These are phyloP conservation scores for Myxozyma monticola DNA, from an alignment of 805 yeast genomes.

Conservation along the genomic window DNA sequence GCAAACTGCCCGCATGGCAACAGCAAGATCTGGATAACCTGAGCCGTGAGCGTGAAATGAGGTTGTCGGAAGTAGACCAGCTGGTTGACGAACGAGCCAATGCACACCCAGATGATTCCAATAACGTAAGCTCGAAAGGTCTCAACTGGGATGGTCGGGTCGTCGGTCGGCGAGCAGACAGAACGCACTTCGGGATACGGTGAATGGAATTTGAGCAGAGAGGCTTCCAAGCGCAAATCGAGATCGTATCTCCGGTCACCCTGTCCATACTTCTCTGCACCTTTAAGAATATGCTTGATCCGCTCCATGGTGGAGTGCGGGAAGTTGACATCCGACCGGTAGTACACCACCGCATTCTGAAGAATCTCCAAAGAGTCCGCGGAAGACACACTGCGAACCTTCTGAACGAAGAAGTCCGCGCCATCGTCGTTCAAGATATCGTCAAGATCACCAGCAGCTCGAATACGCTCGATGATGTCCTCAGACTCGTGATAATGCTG, in stretches of 20 bases:
- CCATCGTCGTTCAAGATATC: conserved; percentile 19
- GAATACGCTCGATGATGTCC: conserved; percentile 20
- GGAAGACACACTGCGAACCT: conserved; percentile 40
- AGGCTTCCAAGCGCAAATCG: conserved; percentile 47
- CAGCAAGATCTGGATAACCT: conserved; percentile 58
- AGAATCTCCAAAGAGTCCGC: conserved; percentile 44
- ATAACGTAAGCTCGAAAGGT: conserved; percentile 56
- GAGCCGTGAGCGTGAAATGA: conserved; percentile 49
- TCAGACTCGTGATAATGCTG: conserved; percentile 5
- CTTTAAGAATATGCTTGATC: conserved; percentile 35
- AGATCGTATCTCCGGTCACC: conserved; percentile 28
- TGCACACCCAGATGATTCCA: conserved; percentile 52
- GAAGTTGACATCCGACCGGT: conserved; percentile 49
- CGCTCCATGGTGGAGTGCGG: conserved; percentile 43
- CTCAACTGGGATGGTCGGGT: conserved; percentile 48
- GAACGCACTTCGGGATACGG: conserved; percentile 60
- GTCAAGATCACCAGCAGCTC: conserved; percentile 28
- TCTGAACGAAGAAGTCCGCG: conserved; percentile 45
- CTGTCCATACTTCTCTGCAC: conserved; percentile 11
- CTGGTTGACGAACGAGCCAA: conserved; percentile 58
- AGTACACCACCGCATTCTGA: conserved; percentile 42
- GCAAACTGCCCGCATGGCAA: conserved; percentile 55
- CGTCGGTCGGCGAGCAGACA: conserved; percentile 40
- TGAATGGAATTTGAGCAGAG: conserved; percentile 45
- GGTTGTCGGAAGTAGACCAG: conserved; percentile 61